These are phyloP conservation scores for Oryza brachyantha DNA, from an alignment of 176 grass and related monocot genomes.

Conservation along the genomic window DNA sequence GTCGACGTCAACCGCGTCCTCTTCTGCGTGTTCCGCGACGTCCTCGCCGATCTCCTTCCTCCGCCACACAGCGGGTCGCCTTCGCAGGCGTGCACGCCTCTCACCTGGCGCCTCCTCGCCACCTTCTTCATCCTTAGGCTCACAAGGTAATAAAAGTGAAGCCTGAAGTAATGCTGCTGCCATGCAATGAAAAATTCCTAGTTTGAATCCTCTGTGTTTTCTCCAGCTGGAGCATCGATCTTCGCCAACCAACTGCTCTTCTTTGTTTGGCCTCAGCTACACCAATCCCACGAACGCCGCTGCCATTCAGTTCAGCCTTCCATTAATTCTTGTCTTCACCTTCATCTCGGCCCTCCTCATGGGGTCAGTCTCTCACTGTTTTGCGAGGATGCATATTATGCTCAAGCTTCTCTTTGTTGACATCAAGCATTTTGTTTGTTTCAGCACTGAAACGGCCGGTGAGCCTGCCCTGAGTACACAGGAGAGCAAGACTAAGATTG, in stretches of 20 bases:
- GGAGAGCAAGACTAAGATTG: conserved; percentile 62
- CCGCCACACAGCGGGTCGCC: conserved; percentile 34
- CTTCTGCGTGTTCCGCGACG: conserved; percentile 79
- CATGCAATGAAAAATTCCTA: background rate
- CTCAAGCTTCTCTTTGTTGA: background rate
- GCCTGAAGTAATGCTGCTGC: conserved; percentile 10
- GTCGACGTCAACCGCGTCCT: conserved; percentile 75
- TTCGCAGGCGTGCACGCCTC: conserved; percentile 20
- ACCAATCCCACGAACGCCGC: conserved; percentile 92
- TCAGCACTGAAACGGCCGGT: conserved; percentile 70
- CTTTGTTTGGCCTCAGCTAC: conserved; percentile 79
- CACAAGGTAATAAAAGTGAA: conserved; percentile 66
- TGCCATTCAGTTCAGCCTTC: conserved; percentile 77
- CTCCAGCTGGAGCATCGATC: conserved; percentile 53
- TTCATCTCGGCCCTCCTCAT: conserved; percentile 67
- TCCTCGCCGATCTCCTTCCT: conserved; percentile 70
- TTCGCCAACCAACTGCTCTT: conserved; percentile 92
- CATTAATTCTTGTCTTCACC: conserved; percentile 88
- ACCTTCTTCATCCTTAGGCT: conserved; percentile 82
- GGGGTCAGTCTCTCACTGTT: conserved; percentile 43
- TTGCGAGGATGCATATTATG: background rate
- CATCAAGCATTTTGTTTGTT: conserved; percentile 8
- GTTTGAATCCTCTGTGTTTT: conserved; percentile 14
- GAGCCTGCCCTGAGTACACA: conserved; percentile 51
- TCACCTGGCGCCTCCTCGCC: conserved; percentile 44